phyloP scores from a whole-genome alignment of 2,329 filamentous ascomycete genomes.

The Ophiostoma fasciatum region DNA sequence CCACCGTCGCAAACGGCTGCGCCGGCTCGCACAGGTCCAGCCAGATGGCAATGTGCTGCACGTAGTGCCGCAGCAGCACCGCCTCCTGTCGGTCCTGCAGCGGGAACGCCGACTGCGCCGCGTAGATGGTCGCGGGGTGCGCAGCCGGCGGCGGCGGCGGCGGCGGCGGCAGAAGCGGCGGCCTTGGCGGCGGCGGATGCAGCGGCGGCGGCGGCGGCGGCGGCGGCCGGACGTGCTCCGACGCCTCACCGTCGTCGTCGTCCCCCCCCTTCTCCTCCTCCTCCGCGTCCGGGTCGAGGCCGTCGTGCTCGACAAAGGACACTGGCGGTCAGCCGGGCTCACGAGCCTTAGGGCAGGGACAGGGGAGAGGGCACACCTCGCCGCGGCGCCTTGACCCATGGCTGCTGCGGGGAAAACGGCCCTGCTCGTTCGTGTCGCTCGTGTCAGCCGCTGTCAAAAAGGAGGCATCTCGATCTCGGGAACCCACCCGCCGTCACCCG shows the following conservation, averaged over 20 bases:
- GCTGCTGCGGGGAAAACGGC: slow-evolving; percentile 17
- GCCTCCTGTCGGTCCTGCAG: slow-evolving; percentile 16
- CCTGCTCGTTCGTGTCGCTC: too few relatives aligned
- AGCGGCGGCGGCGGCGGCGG: too few relatives aligned
- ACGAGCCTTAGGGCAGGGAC: too few relatives aligned
- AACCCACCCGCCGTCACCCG: slow-evolving; percentile 15
- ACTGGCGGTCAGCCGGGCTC: not conserved
- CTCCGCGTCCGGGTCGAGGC: too few relatives aligned
- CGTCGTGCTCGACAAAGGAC: not conserved
- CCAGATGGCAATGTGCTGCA: slow-evolving; percentile 21
- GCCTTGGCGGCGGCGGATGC: not conserved
- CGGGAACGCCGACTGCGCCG: slow-evolving; percentile 15
- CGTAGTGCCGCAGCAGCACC: slow-evolving; percentile 19
- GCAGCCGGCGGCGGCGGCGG: not conserved
- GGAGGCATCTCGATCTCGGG: not conserved
- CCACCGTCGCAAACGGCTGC: slow-evolving; percentile 35
- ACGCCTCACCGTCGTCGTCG: too few relatives aligned
- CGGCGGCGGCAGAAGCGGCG: not conserved
- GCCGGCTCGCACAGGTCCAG: slow-evolving; percentile 27
- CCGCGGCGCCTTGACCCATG: slow-evolving; percentile 19
- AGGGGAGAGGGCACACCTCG: too few relatives aligned
- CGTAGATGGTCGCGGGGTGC: slow-evolving; percentile 12
- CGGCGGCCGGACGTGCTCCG: too few relatives aligned
- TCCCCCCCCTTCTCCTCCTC: too few relatives aligned
- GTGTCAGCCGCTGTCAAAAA: too few relatives aligned